Base-by-base conservation (phyloP, 2,329 filamentous ascomycete genomes). In the Fusarium mundagurra region DNA sequence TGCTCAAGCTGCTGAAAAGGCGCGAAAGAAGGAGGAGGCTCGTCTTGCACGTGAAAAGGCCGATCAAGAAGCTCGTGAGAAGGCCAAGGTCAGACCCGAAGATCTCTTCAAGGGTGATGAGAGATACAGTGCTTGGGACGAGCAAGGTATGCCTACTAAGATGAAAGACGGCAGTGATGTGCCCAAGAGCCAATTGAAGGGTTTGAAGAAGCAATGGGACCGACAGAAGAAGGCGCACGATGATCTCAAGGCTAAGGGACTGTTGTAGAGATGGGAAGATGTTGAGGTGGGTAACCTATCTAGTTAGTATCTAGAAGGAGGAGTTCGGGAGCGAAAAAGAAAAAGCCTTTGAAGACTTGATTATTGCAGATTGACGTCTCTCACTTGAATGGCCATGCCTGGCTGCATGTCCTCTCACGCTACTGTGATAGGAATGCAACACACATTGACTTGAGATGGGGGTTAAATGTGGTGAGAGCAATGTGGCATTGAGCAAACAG, bases 181-280 rank as follows among this genome's bases (percentile, higher is more conserved):
- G 43, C 89, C 93, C 9, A 98, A 98, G 86, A 93, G 89, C 68
- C 89, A 91, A 79, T 80, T 85, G 58, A 98, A 98, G 88, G 95
- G 94, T 85, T 82, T 98, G 76, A 92, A 88, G 84, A 98, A 98
- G 86, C 92, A 94, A 64, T 97, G 94, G 94, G 93, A 97, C 77
- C 91, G 88, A 81, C 96, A 98, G 85, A 96, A 95, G 87, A 97
- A 96, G 88, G 82, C 89, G 67, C 92, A 95, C 81, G 92, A 95
- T 72, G 90, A 92, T 69, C 72, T 82, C 38, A 83, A 82, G 73
- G 80, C 80, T 22, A 83, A 82, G 73, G 81, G 80, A 55, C 53
- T 81, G 60, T 65, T 77, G 70, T 80, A 71, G 66, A 70, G n/a
- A 47, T 33, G 53, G 27, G 69, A 70, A 24, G 60, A n/a, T 53